These are phyloP conservation scores for Begonia masoniana DNA, from an alignment of 306 rosid genomes.

Conservation along the genomic window DNA sequence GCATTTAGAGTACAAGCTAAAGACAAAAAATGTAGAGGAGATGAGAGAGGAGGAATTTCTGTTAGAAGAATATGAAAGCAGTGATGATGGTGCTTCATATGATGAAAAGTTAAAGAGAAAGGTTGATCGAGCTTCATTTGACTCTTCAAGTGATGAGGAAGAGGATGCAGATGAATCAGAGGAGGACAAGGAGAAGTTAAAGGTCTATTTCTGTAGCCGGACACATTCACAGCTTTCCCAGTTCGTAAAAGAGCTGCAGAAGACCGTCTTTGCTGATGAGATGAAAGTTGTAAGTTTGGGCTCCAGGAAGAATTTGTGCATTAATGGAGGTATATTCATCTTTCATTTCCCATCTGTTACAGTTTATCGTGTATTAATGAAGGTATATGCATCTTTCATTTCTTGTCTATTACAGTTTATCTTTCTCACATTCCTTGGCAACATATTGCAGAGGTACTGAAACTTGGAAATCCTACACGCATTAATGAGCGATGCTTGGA, in stretches of 20 bases:
- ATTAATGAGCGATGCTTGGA: conserved; percentile 84
- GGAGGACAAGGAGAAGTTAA: conserved; percentile 27
- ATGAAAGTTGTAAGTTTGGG: conserved; percentile 63
- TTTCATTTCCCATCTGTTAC: conserved; percentile 1
- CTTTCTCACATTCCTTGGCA: conserved; percentile 11
- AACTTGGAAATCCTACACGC: conserved; percentile 50
- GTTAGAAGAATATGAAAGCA: conserved; percentile 72
- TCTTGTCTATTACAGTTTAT: background rate
- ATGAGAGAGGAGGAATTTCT: conserved; percentile 59
- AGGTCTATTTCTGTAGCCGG: conserved; percentile 81
- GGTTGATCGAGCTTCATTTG: conserved; percentile 19
- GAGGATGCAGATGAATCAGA: conserved; percentile 31
- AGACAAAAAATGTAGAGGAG: conserved; percentile 24
- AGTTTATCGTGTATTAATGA: conserved; percentile 51
- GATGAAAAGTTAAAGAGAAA: conserved; percentile 46
- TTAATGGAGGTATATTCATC: conserved; percentile 52
- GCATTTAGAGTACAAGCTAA: conserved; percentile 14
- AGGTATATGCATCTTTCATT: conserved; percentile 31
- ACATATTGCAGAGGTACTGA: conserved; percentile 43
- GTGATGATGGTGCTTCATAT: conserved; percentile 33
- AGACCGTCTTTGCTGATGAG: conserved; percentile 52
- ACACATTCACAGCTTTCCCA: conserved; percentile 96
- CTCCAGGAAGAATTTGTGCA: conserved; percentile 81
- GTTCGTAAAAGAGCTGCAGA: conserved; percentile 69
- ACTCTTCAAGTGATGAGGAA: conserved; percentile 64